These are phyloP conservation scores for Tubosaeta brunneosetosa DNA, from an alignment of 768 basidiomycete species.

Conservation along the genomic window DNA sequence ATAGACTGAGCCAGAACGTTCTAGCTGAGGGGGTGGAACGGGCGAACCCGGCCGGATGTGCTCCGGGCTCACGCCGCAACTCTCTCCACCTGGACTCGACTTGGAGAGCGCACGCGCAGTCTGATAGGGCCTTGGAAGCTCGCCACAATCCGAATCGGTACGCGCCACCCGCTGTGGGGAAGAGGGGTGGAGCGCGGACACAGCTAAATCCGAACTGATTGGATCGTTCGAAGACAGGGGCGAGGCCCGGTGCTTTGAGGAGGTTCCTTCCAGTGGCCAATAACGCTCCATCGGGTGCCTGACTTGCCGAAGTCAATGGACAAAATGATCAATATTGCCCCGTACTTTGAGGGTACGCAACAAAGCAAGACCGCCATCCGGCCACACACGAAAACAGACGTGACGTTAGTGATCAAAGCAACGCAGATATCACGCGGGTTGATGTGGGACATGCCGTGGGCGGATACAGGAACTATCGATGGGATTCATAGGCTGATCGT, in stretches of 20 bases:
- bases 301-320: not conserved
- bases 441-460: slow-evolving; percentile 6
- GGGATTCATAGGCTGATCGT: slow-evolving; percentile 9
- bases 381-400: not conserved
- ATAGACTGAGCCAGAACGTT: not conserved
- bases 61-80: not conserved
- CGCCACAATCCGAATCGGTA: not conserved
- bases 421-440: slow-evolving; percentile 9
- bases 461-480: slow-evolving; percentile 18
- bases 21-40: not conserved
- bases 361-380: not conserved
- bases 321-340: not conserved
- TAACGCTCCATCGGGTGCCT: slow-evolving; percentile 3
- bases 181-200: not conserved
- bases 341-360: not conserved
- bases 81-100: not conserved
- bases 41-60: not conserved
- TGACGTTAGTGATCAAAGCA: slow-evolving; percentile 13
- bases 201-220: not conserved
- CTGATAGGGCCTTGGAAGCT: not conserved
- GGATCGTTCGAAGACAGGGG: slow-evolving; percentile 1
- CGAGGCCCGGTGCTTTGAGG: not conserved
- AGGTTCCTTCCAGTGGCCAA: not conserved
- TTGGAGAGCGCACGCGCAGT: not conserved
- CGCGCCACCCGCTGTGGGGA: not conserved